These are phyloP conservation scores for Rheum nobile DNA, from an alignment of 148 eudicot genomes.

Conservation along the genomic window DNA sequence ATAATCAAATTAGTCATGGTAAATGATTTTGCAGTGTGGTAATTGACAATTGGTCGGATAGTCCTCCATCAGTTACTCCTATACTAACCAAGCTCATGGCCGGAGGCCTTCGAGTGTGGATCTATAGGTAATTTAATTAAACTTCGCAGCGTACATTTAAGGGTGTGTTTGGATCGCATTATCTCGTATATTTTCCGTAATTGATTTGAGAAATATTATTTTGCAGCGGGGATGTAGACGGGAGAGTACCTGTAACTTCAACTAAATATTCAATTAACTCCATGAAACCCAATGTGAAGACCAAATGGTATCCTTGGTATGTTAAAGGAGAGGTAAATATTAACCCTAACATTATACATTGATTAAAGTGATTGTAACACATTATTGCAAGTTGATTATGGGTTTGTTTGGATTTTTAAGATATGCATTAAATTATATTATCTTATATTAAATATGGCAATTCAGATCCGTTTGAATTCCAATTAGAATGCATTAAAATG, in stretches of 20 bases:
- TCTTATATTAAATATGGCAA: too few relatives aligned
- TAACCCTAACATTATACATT: not conserved
- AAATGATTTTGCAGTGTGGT: not conserved
- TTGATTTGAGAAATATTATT: not conserved
- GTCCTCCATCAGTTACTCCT: slow-evolving; percentile 45
- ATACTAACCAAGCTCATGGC: slow-evolving; percentile 44
- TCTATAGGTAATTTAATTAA: slow-evolving; percentile 43
- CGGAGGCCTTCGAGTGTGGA: slow-evolving; percentile 48
- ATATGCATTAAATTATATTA: too few relatives aligned
- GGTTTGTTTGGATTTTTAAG: too few relatives aligned
- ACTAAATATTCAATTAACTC: slow-evolving; percentile 33
- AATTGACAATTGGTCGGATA: slow-evolving; percentile 37
- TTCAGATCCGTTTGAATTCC: too few relatives aligned
- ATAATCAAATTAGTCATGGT: not conserved
- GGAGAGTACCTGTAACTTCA: slow-evolving; percentile 59
- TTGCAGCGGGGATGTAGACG: slow-evolving; percentile 66
- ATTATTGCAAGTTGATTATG: too few relatives aligned
- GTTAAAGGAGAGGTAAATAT: slow-evolving; percentile 10
- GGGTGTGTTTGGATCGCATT: not conserved
- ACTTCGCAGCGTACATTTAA: not conserved
- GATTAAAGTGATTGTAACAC: too few relatives aligned
- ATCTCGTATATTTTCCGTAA: too few relatives aligned
- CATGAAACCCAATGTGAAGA: slow-evolving; percentile 35
- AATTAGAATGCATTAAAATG: too few relatives aligned
- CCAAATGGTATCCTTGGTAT: slow-evolving; percentile 60